These are phyloP conservation scores for Leccinellum rugosiceps DNA, from an alignment of 768 basidiomycete species.

Conservation along the genomic window DNA sequence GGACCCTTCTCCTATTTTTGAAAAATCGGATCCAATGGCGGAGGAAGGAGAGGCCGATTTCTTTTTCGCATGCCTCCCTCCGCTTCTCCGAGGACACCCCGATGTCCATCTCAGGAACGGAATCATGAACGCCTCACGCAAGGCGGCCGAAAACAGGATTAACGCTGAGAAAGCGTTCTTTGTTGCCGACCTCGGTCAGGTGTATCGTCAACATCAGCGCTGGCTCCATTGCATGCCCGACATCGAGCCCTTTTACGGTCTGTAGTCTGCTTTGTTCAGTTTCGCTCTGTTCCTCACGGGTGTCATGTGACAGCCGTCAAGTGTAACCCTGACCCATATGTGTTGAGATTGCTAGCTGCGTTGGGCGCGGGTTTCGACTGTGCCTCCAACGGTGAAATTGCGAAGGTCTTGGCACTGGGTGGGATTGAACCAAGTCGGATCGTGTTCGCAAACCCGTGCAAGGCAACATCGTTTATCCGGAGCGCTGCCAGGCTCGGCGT, in stretches of 20 bases:
- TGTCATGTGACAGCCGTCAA: constrained; percentile 69
- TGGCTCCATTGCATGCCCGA: constrained; percentile 78
- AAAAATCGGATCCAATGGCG: constrained; percentile 48
- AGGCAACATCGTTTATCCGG: constrained; percentile 90
- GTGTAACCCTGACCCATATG: constrained; percentile 96
- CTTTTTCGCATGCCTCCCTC: constrained; percentile 62
- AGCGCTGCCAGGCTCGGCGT: constrained; percentile 77
- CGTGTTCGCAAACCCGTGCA: constrained; percentile 99
- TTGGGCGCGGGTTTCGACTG: constrained; percentile 96
- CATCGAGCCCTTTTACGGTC: constrained; percentile 94
- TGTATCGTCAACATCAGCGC: constrained; percentile 80
- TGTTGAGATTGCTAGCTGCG: constrained; percentile 85
- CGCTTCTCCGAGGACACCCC: constrained; percentile 64
- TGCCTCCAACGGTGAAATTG: constrained; percentile 92
- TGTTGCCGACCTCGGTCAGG: constrained; percentile 87
- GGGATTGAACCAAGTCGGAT: constrained; percentile 77
- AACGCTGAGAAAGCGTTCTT: constrained; percentile 96
- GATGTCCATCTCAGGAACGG: constrained; percentile 74
- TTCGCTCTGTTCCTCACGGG: constrained; percentile 26
- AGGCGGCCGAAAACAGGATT: constrained; percentile 49
- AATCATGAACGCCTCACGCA: constrained; percentile 61
- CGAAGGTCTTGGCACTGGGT: constrained; percentile 68
- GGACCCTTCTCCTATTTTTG: constrained; percentile 26
- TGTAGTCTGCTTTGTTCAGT: constrained; percentile 27
- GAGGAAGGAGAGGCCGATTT: constrained; percentile 36